Base-by-base conservation (phyloP, 2,329 filamentous ascomycete species). In the Hypomyces rosellus region DNA sequence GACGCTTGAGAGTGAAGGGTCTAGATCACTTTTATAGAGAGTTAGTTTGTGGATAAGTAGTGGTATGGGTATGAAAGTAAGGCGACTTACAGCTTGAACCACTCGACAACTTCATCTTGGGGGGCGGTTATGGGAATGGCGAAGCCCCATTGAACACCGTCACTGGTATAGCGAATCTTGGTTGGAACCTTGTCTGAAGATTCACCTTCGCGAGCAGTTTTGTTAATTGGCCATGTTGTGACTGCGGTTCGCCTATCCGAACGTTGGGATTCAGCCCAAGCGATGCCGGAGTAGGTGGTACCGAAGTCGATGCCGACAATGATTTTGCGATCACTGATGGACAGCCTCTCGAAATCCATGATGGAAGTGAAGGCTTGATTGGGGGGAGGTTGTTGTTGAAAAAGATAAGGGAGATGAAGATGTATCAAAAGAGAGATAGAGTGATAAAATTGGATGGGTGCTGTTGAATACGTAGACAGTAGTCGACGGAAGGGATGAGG, bases 301-400 rank as follows among this genome's bases (percentile, higher is more conserved):
- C 76, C 76, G 52, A 79, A 78, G 55, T 78, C 76, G 50, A 78
- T 72, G 18, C 72, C 74, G 47, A 77, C 66, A 34, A 77, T 71
- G 58, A 77, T 68, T 56, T 67, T 72, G 48, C 68, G 67, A 20
- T 68, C 65, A 22, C 55, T 58, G 25, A 61, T 62, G 39, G 59
- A 60, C 45, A 69, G 60, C 46, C 62, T 63, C 36, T 69, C 65
- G 34, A 69, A 67, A 14, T 70, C 66, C 67, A 71, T 69, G 38
- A 20, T 20, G 5, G 13, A 30, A 8, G 25, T 30, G 25, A 30
- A 11, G 36, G 36, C 3, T 2, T n/a, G 36, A 30, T 30, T 11
- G 25, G 8, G 25, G 9, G 25, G 11, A 39, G 6, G 1, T 25
- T 13, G 18, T 1, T 16, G 40, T 4, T 8, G 16, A 42, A 42